Evolutionary conservation across 345 rosid genomes (phyloP), one percentile per base, ranked within the genome.

Genomic region (Gossypium herbaceum): DNA sequence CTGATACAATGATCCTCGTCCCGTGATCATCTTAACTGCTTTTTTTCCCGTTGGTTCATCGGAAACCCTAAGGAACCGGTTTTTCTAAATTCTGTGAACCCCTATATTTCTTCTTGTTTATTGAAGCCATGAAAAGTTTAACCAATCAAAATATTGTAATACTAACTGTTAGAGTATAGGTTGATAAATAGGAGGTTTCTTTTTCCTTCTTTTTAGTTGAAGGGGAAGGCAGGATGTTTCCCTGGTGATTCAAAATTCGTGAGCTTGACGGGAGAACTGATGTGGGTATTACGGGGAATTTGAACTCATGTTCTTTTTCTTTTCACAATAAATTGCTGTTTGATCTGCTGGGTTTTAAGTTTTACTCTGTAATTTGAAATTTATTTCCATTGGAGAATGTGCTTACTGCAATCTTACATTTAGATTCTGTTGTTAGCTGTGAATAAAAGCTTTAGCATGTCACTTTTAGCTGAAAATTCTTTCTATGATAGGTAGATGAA

Each of bases 371-470:
- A 16, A 2, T 12, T 48, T 68, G 72, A 50, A 68, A 12, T 67
- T 67, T 41, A 8, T 62, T 15, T 62, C 22, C 27, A 1, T 41
- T 43, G 69, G 51, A 7, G 22, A 45, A 45, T 67, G 12, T 67
- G 55, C 29, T 67, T n/a, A 47, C 22, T 22, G 12, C 9, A 48
- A 24, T 24, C 17, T 47, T 68, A 25, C 12, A 10, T 24, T 67
- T 47, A 48, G 72, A 25, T 68, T 68, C 57, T 68, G 58, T 68
- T 68, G 22, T 50, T 68, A 24, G 71, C 12, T 68, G 22, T 68
- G 4, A 48, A 43, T 27, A 64, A 41, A 41, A 64, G 16, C 25
- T 41, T n/a, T 41, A 41, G 25, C 25, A n/a, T 41, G 17, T 67
- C 27, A 66, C 34, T 12, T 50, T 11, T 44, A 11, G 71, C 20